These are phyloP conservation scores for Ploettnerulaceae sp. DNA, from an alignment of 2,329 filamentous ascomycete species.

Conservation along the genomic window DNA sequence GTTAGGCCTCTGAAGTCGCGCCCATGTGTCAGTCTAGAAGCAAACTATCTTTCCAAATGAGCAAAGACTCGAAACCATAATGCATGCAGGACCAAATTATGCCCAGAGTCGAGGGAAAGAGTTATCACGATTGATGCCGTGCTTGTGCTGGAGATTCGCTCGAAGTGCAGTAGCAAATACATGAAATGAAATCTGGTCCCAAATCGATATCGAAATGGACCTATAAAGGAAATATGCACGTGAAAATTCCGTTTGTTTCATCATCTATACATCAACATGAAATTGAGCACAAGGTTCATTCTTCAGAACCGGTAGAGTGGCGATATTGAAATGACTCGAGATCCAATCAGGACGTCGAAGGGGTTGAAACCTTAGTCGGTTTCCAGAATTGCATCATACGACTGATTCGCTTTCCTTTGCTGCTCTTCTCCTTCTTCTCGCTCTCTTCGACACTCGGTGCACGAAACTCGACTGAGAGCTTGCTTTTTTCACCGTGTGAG, in stretches of 20 bases:
- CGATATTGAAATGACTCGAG: neutral
- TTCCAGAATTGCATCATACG: slow-evolving; percentile 80
- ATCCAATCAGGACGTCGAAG: slow-evolving; percentile 9
- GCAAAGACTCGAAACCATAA: slow-evolving; percentile 18
- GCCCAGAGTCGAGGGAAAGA: slow-evolving; percentile 13
- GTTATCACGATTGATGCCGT: slow-evolving; percentile 15
- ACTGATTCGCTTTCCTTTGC: slow-evolving; percentile 65
- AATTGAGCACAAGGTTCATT: slow-evolving; percentile 13
- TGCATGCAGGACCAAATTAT: slow-evolving; percentile 13
- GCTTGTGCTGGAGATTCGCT: slow-evolving; percentile 30
- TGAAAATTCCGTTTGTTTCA: slow-evolving; percentile 25
- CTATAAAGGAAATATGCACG: slow-evolving; percentile 27
- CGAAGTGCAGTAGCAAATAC: slow-evolving; percentile 24
- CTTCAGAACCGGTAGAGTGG: slow-evolving; percentile 3
- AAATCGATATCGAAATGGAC: slow-evolving; percentile 8
- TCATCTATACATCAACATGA: slow-evolving; percentile 26
- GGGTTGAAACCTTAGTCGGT: slow-evolving; percentile 16
- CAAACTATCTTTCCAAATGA: slow-evolving; percentile 24
- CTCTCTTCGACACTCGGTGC: slow-evolving; percentile 43
- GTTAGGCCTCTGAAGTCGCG: slow-evolving; percentile 15
- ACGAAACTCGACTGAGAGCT: slow-evolving; percentile 62
- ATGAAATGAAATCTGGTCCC: slow-evolving; percentile 19
- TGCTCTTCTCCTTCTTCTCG: slow-evolving; percentile 53
- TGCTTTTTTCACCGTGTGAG: slow-evolving; percentile 69
- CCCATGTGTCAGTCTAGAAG: slow-evolving; percentile 10